Evolutionary conservation across 176 grass and related monocot genomes (phyloP).

Genomic region (Oryza punctata): DNA sequence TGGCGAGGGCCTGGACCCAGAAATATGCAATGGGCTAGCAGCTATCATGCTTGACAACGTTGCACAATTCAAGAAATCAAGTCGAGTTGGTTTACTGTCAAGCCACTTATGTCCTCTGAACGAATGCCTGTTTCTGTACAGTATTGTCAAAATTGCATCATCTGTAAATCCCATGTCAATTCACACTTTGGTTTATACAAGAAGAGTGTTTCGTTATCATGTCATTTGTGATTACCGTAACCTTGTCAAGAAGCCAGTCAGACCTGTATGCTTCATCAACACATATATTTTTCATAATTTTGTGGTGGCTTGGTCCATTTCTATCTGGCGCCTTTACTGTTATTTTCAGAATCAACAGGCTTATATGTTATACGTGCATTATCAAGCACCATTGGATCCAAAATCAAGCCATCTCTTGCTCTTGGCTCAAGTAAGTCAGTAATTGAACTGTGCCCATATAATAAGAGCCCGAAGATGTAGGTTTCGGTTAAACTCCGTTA

Average conservation of each 20-base stretch:
- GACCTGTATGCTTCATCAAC: background rate
- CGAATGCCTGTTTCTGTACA: conserved; percentile 33
- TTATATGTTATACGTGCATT: background rate
- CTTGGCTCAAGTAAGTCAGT: background rate
- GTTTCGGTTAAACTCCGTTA: too few species aligned
- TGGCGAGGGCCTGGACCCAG: conserved; percentile 55
- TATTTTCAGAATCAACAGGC: background rate
- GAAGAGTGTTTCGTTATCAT: background rate
- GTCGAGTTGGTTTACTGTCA: background rate
- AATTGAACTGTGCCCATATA: background rate
- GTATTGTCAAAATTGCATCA: background rate
- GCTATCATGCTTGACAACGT: background rate
- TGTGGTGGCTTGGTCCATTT: background rate
- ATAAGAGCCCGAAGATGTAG: too few species aligned
- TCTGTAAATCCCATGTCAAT: background rate
- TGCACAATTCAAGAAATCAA: conserved; percentile 1
- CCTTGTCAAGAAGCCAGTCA: conserved; percentile 3
- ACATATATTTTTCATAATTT: conserved; percentile 16
- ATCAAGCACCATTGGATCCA: too few species aligned
- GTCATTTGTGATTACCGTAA: background rate
- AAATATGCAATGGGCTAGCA: conserved; percentile 54
- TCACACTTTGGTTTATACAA: conserved; percentile 15
- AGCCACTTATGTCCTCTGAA: conserved; percentile 10
- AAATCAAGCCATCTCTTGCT: background rate
- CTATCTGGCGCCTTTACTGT: background rate